Evolutionary conservation across 2,329 filamentous ascomycete species (phyloP), one percentile per base, ranked within the genome.

Genomic region (Pseudocercospora crystallina): DNA sequence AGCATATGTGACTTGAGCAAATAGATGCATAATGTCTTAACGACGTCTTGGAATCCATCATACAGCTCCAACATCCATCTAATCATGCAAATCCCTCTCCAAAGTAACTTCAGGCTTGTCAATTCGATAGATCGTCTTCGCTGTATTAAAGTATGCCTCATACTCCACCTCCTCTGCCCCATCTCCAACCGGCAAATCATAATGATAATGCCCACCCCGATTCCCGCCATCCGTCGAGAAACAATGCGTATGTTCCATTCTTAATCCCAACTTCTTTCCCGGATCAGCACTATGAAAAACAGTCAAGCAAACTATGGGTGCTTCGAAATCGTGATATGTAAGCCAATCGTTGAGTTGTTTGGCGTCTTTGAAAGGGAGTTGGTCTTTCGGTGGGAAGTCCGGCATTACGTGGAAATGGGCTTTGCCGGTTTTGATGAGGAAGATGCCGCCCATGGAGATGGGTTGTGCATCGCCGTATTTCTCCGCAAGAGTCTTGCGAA

Each of bases 161-260:
- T 66, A 66, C 49, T 65, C 64, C 1, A 66, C 49, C 29, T 64
- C 61, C 20, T 26, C 20, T 2, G 37, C 53, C 1, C 47, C 61
- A 2, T 58, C 54, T n/a, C 43, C 56, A 5, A 39, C 48, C 14
- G 43, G 46, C 14, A 58, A 34, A 56, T 65, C 63, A n/a, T 61
- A 56, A 47, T 66, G 64, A 40, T 66, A 65, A 54, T 66, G 64
- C 7, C 64, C 64, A 2, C 64, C 64, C 11, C 52, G 52, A 26
- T 61, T 53, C 32, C 47, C 55, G 2, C 63, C 63, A 29, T 60
- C 57, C 4, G 45, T 51, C 3, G 61, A 56, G 26, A 66, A 66
- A 39, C 61, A 64, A 51, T 66, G 63, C 38, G 64, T 66, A 49
- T 66, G 64, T 53, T 66, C 64, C 62, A 66, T 65, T 12, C 64